Evolutionary conservation across 192 early-diverging fungal species (phyloP), one percentile per base, ranked within the genome.

Genomic region (Dispira parvispora): DNA sequence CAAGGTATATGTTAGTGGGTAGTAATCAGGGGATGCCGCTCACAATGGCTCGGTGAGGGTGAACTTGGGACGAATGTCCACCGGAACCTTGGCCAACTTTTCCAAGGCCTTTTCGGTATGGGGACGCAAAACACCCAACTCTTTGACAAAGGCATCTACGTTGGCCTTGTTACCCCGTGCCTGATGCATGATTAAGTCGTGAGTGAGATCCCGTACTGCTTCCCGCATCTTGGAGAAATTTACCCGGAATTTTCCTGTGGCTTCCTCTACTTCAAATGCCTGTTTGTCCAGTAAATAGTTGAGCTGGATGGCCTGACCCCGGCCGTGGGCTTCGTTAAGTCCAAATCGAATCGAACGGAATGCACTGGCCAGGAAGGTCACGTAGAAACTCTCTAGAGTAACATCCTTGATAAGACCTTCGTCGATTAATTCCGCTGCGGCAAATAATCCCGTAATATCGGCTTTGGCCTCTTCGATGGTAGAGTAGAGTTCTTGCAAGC

Each of bases 391-490:
- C 43, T 76, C 67, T 45, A 78, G 69, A 0, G 71, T 75, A 16
- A 84, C 80, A 32, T 82, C 72, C 20, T 77, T 73, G 38, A 86
- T 77, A 6, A 72, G 63, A 9, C 84, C 80, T 11, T 70, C 61
- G 52, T 84, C 78, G 13, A 88, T 73, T 25, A 88, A 66, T 46
- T 86, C 64, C 27, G 67, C 62, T 10, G 80, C 75, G 9, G 82
- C 83, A 66, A 84, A 84, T 14, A 86, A 64, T 0, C 78, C 85
- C 28, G 78, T 70, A 62, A 87, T 87, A 52, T 87, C 84, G 55
- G 86, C 86, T 71, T 88, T 88, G 23, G 86, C 84, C 64, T 88
- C 86, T 61, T 88, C 86, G 60, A 88, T 80, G 6, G 83, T 76
- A 67, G 84, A 83, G 62, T 88, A 78, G 52, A 78, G 73, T 62